Conservation (phyloP, 129 eudicot genomes). For the Calendula officinalis region DNA sequence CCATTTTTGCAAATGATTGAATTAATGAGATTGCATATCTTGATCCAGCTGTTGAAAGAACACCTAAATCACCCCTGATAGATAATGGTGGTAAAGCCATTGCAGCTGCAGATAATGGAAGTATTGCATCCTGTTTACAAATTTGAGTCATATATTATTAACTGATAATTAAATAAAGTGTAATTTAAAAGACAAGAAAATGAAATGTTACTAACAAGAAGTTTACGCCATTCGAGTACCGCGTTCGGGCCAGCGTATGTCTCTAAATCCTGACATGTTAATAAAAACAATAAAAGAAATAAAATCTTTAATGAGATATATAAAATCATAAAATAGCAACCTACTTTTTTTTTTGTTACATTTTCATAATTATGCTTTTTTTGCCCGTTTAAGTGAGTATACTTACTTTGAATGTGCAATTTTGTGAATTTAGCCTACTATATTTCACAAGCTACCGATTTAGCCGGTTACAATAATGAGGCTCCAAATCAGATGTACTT, state of each 20-base stretch:
- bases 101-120: constrained; percentile 92
- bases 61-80: constrained; percentile 88
- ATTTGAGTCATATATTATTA: background rate
- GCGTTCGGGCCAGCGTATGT: constrained; percentile 80
- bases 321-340: background rate
- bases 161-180: background rate
- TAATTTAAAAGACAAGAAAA: constrained; percentile 7
- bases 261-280: constrained; percentile 86
- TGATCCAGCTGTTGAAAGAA: constrained; percentile 84
- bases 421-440: too few relatives aligned
- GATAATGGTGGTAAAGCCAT: constrained; percentile 98
- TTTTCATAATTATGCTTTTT: too few relatives aligned
- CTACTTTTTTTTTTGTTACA: too few relatives aligned
- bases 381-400: too few relatives aligned
- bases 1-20: constrained; percentile 91
- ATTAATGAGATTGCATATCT: constrained; percentile 81
- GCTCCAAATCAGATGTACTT: too few relatives aligned
- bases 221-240: constrained; percentile 87
- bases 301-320: too few relatives aligned
- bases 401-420: too few relatives aligned
- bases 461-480: too few relatives aligned
- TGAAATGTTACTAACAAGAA: constrained; percentile 64
- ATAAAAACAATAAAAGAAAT: too few relatives aligned
- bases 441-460: too few relatives aligned
- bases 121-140: constrained; percentile 75